Evolutionary conservation across 2,329 filamentous ascomycete species (phyloP), one percentile per base, ranked within the genome.

Genomic region (Fonsecaea monophora): DNA sequence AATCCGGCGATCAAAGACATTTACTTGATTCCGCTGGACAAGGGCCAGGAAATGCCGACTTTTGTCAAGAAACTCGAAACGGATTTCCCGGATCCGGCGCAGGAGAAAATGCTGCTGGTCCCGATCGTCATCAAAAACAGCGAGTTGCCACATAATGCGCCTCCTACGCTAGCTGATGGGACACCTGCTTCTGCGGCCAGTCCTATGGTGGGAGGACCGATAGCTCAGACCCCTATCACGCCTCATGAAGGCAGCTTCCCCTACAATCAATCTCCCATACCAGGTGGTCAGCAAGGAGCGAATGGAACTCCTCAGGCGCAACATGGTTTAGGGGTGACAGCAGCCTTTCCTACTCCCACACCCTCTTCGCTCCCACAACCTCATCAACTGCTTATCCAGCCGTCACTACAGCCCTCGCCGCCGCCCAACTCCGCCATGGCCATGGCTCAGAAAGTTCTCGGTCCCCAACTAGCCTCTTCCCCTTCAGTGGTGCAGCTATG

Each of bases 31-130:
- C 94, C 95, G 0, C 87, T 98, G 4, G 87, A 92, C 37, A 85
- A 89, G 4, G 92, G 92, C 32, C 86, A 86, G 58, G 81, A 79
- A 38, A 86, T 94, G 53, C 94, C 95, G 0, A 91, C 94, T 68
- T 97, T 97, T 73, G 88, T 97, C 77, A 87, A 92, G 68, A 91
- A 96, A 74, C 85, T 98, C n/a, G 89, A 92, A 69, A 90, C 94
- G 73, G 94, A 94, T 76, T 87, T 87, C 35, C 86, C 97, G 37
- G 91, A 94, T 53, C 86, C 86, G 1, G 85, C 91, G 15, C 83
- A 88, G 0, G 90, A 96, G 71, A 88, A 92, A 1, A 87, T 95
- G 80, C 82, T 99, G 40, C 82, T 98, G 8, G 87, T 94, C 25
- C 91, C 94, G 0, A 90, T 98, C 69, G 92, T 97, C 3, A 92